A percentile compares a stretch with the other conserved stretches of the same genome.
phyloP scores from a whole-genome alignment of 1,139 yeast species.

The Debaryomyces psychrophilus region DNA sequence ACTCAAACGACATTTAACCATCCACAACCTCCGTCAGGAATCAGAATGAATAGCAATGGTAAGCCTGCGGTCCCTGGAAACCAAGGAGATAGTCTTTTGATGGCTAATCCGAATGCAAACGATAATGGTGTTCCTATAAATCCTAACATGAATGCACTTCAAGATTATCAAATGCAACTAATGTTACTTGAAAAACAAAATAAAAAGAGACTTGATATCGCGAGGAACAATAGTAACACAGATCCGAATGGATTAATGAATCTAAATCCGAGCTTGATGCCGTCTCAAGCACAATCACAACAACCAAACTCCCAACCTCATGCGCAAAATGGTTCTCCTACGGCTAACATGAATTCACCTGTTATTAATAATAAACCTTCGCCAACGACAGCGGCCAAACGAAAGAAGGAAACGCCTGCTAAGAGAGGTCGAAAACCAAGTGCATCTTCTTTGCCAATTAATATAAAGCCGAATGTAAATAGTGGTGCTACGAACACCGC shows the following conservation, averaged over 20 bases:
- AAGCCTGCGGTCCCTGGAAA: slow-evolving; percentile 13
- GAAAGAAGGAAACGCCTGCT: slow-evolving; percentile 33
- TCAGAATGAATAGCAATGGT: slow-evolving; percentile 20
- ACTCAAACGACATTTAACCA: slow-evolving; percentile 15
- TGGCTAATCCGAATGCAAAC: not conserved
- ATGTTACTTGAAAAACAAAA: slow-evolving; percentile 73
- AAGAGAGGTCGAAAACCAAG: slow-evolving; percentile 44
- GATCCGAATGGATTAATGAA: slow-evolving; percentile 21
- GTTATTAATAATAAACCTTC: slow-evolving; percentile 40
- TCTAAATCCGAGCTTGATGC: slow-evolving; percentile 28
- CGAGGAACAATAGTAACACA: slow-evolving; percentile 40
- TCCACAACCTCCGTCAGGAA: slow-evolving; percentile 16
- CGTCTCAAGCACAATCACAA: slow-evolving; percentile 19
- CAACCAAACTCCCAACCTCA: slow-evolving; percentile 15
- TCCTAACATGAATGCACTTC: slow-evolving; percentile 51
- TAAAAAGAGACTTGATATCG: slow-evolving; percentile 60
- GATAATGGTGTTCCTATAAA: slow-evolving; percentile 12
- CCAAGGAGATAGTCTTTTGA: slow-evolving; percentile 4
- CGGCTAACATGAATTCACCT: slow-evolving; percentile 34
- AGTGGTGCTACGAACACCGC: slow-evolving; percentile 12
- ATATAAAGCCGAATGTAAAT: slow-evolving; percentile 2
- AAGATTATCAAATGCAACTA: slow-evolving; percentile 77
- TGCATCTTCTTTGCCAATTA: slow-evolving; percentile 19
- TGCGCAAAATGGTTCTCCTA: slow-evolving; percentile 31
- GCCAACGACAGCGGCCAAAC: slow-evolving; percentile 28